Evolutionary conservation across 192 early-diverging fungal genomes (phyloP).

Genomic region (Phycomyces blakesleeanus): DNA sequence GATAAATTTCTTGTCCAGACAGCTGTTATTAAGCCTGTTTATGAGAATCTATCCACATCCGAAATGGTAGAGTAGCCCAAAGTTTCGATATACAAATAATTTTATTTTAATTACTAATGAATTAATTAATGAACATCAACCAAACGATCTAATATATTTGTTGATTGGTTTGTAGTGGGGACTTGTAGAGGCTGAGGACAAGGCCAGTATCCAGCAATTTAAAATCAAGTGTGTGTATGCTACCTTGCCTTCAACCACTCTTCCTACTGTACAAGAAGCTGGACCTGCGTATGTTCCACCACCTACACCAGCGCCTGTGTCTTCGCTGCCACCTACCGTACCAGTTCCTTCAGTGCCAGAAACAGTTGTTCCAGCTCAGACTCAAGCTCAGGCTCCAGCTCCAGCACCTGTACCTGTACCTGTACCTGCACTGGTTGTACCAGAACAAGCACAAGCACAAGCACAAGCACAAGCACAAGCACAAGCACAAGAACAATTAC

Average conservation of each 20-base stretch:
- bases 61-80: constrained; percentile 54
- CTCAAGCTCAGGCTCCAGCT: too few relatives aligned
- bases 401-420: too few relatives aligned
- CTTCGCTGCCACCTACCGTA: neutral
- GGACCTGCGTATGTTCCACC: neutral
- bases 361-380: too few relatives aligned
- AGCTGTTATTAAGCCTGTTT: constrained; percentile 68
- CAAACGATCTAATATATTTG: neutral
- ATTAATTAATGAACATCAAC: neutral
- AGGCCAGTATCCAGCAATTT: constrained; percentile 60
- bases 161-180: constrained; percentile 47
- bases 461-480: too few relatives aligned
- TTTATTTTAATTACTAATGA: too few relatives aligned
- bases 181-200: constrained; percentile 57
- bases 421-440: neutral
- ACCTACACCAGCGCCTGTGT: neutral
- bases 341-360: neutral
- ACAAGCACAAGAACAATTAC: neutral
- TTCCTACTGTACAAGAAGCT: neutral
- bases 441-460: too few relatives aligned
- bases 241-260: constrained; percentile 6
- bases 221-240: constrained; percentile 64
- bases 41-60: constrained; percentile 54
- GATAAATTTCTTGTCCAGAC: constrained; percentile 97
- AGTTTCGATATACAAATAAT: too few relatives aligned